Evolutionary conservation across 495 filamentous ascomycete species (phyloP), one percentile per base, ranked within the genome.

Genomic region (Xylaria sp.): DNA sequence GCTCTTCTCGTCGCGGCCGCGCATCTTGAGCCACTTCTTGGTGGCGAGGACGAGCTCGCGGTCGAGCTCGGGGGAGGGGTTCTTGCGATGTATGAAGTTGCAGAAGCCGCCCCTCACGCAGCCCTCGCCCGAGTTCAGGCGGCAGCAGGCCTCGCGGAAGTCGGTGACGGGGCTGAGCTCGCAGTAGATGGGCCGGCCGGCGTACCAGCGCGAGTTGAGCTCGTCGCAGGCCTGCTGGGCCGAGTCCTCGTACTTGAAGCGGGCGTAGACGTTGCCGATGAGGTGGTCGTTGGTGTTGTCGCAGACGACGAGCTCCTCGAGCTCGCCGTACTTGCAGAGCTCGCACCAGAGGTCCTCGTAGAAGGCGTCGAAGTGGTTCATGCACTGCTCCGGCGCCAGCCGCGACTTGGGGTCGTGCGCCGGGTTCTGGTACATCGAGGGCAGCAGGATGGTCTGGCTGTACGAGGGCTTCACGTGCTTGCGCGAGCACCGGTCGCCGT

Each of bases 271-370:
- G 83, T 99, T 99, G 78, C 96, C 96, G 82, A 99, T 98, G 15
- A 99, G 86, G 84, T 99, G 95, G 80, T 98, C 95, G 85, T 97
- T 98, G 82, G 97, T 98, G 80, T 97, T 95, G 82, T 96, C 93
- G 80, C 93, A 97, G 3, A 95, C 92, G 11, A 97, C 93, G 40
- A 97, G 86, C 80, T 97, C 93, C 84, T 97, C 93, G 15, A 94
- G 82, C 84, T 97, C 93, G 62, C 93, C 93, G 79, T 94, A 95
- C 82, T 93, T 91, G 90, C 93, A 95, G 91, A 99, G 93, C 88
- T 99, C 96, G 86, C 95, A 97, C 93, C 96, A 99, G 74, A 99
- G 91, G 81, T 99, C 96, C 85, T 99, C 96, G 86, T 99, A 99
- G 85, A 99, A 99, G 75, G 96, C 95, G 83, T 99, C 97, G 79